phyloP scores from a whole-genome alignment of 140 eudicot species.

The Cichorium intybus region DNA sequence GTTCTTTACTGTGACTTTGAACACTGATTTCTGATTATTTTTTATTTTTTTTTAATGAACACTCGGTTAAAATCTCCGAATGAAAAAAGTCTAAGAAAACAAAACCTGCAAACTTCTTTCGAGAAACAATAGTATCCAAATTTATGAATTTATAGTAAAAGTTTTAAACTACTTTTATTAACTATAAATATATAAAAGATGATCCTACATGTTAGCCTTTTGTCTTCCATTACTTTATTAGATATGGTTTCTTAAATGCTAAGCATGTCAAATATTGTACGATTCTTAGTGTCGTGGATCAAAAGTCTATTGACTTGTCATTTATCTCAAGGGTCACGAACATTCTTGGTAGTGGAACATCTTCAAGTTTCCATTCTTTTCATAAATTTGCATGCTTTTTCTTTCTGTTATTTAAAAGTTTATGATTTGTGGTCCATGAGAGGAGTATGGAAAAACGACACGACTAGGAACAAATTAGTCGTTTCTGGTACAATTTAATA shows the following conservation, averaged over 20 bases:
- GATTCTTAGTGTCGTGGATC: constrained; percentile 14
- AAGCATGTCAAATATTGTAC: background rate
- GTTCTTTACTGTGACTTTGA: no score
- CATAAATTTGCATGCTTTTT: background rate
- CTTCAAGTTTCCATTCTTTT: constrained; percentile 19
- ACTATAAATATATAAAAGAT: background rate
- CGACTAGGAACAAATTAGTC: constrained; percentile 8
- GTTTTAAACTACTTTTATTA: background rate
- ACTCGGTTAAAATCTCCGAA: no score
- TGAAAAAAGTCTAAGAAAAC: no score
- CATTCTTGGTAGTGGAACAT: constrained; percentile 29
- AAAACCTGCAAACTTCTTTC: no score
- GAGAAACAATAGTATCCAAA: background rate
- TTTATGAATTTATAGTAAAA: no score
- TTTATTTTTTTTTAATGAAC: no score
- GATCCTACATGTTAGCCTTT: background rate
- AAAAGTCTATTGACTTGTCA: constrained; percentile 30
- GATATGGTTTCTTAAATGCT: constrained; percentile 14
- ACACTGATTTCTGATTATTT: no score
- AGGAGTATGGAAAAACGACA: constrained; percentile 26
- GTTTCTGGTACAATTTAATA: background rate
- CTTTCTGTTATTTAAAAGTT: background rate
- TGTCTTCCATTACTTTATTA: constrained; percentile 4
- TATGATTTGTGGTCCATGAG: constrained; percentile 32
- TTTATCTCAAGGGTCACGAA: constrained; percentile 30